Conservation (phyloP, 2,329 filamentous ascomycete species). For the Aspergillus sp. region DNA sequence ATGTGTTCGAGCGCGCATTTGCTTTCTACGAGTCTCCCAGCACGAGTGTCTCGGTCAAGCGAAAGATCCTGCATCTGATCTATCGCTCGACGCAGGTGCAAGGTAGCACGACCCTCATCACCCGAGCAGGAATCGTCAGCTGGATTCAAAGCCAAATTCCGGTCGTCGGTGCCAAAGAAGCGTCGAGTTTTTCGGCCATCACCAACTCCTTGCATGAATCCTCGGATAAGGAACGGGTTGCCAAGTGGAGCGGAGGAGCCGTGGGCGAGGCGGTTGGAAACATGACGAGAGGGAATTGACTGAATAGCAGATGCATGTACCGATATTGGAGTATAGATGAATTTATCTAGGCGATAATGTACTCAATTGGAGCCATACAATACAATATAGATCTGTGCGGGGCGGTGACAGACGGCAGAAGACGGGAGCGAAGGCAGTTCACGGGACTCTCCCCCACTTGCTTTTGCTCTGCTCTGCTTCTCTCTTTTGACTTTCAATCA, state of each 20-base stretch:
- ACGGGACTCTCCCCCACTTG: too few relatives aligned
- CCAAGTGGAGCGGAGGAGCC: constrained; percentile 63
- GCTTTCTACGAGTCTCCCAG: constrained; percentile 68
- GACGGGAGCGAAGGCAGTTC: not conserved
- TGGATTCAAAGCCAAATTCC: constrained; percentile 69
- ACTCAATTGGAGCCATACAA: too few relatives aligned
- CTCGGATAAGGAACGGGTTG: constrained; percentile 65
- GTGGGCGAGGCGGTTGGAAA: constrained; percentile 29
- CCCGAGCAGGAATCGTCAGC: constrained; percentile 69
- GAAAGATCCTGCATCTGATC: constrained; percentile 62
- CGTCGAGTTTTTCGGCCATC: constrained; percentile 53
- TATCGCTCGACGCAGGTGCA: constrained; percentile 67
- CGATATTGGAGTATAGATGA: too few relatives aligned
- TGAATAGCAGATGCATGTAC: too few relatives aligned
- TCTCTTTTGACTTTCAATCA: not conserved
- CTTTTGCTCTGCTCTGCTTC: too few relatives aligned
- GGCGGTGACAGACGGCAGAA: too few relatives aligned
- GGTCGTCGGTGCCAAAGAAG: constrained; percentile 45
- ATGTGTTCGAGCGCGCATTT: constrained; percentile 73
- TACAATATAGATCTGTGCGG: too few relatives aligned
- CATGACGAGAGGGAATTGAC: constrained; percentile 19
- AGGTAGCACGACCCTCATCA: constrained; percentile 78
- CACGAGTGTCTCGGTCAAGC: constrained; percentile 59
- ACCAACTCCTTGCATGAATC: constrained; percentile 61
- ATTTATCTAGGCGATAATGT: too few relatives aligned